Conservation (phyloP, 495 filamentous ascomycete genomes). For the Poronia punctata region DNA sequence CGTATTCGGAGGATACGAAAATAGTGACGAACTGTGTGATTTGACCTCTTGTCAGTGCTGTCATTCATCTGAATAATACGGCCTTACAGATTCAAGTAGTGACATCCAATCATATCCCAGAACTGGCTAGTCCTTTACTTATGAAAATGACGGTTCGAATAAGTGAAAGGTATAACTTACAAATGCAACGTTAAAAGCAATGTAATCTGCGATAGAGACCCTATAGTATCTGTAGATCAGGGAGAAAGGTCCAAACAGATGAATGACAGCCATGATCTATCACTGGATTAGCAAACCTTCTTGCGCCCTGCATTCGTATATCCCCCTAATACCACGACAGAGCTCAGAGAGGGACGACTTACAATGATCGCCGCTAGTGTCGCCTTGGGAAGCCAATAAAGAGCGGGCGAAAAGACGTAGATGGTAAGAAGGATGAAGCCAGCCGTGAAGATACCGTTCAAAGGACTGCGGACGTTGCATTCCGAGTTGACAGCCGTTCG, state of each 20-base stretch:
- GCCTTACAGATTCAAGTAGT: no score
- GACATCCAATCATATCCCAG: no score
- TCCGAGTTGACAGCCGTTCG: conserved; percentile 46
- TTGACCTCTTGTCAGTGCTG: neutral
- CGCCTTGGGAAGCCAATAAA: conserved; percentile 47
- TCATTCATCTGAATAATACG: no score
- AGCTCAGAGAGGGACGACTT: neutral
- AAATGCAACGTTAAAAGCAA: conserved; percentile 42
- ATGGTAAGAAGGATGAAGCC: conserved; percentile 42
- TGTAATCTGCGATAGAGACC: conserved; percentile 42
- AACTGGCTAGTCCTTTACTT: no score
- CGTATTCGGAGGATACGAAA: conserved; percentile 42
- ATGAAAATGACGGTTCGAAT: no score
- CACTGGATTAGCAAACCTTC: neutral
- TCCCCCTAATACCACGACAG: no score
- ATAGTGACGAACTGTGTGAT: conserved; percentile 34
- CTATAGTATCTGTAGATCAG: conserved; percentile 43
- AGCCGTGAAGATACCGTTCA: conserved; percentile 39
- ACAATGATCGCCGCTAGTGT: conserved; percentile 41
- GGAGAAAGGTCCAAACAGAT: conserved; percentile 33
- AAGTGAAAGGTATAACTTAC: conserved; percentile 3
- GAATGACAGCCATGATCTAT: conserved; percentile 39
- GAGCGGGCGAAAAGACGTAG: conserved; percentile 39
- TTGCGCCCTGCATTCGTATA: no score
- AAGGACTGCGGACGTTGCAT: conserved; percentile 34